Conservation (phyloP, 2,329 filamentous ascomycete species). For the Fusarium anguioides region DNA sequence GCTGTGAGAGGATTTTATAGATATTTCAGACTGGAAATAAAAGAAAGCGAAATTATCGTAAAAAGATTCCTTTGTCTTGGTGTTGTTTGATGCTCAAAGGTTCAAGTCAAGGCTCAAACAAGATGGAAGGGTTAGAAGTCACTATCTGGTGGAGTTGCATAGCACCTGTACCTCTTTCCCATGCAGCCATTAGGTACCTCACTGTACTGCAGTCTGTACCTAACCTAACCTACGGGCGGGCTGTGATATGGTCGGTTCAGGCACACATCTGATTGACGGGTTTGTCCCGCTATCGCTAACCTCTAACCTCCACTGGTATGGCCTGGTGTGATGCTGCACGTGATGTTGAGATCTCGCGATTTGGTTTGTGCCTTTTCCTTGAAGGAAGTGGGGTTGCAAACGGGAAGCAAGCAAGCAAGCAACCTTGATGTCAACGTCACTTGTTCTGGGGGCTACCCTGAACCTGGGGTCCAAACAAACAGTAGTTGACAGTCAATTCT, state of each 20-base stretch:
- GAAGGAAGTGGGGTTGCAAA: constrained; percentile 35
- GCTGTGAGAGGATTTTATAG: constrained; percentile 16
- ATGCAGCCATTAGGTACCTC: constrained; percentile 43
- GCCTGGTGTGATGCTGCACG: constrained; percentile 40
- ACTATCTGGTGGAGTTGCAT: constrained; percentile 49
- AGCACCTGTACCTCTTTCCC: constrained; percentile 50
- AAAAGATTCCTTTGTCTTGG: constrained; percentile 41
- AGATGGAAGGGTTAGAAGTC: constrained; percentile 48
- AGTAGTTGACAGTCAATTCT: not conserved
- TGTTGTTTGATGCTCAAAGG: constrained; percentile 41
- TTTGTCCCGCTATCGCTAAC: constrained; percentile 30
- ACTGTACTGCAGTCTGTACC: too few relatives aligned
- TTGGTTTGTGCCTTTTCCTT: constrained; percentile 40
- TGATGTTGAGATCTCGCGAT: constrained; percentile 35
- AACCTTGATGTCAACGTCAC: constrained; percentile 45
- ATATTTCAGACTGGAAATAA: constrained; percentile 22
- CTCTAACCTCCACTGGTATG: not conserved
- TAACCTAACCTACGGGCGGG: too few relatives aligned
- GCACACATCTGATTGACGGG: constrained; percentile 32
- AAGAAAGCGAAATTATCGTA: constrained; percentile 19
- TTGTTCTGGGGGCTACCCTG: constrained; percentile 34
- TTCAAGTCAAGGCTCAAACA: constrained; percentile 29
- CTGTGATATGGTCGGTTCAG: constrained; percentile 25
- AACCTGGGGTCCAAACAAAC: constrained; percentile 21
- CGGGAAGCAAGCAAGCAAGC: constrained; percentile 35